Evolutionary conservation across 768 basidiomycete species (phyloP), one percentile per base, ranked within the genome.

Genomic region (Tubosaeta sp.): DNA sequence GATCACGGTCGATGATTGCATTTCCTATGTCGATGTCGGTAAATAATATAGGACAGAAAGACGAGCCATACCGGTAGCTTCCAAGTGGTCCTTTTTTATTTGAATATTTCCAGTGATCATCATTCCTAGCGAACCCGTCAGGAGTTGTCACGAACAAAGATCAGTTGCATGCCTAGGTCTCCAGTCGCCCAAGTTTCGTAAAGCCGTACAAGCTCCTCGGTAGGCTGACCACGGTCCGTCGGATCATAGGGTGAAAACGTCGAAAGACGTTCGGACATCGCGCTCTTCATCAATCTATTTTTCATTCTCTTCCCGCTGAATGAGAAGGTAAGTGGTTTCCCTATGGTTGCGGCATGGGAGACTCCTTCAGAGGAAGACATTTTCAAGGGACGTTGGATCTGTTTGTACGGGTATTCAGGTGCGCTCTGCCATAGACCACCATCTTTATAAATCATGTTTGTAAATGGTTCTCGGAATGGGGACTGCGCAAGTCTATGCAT

Each of bases 201-300:
- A 2, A 69, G 66, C 22, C 68, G 64, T 39, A 66, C 35, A 10
- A 69, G 66, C 48, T 69, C 69, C 25, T 71, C 70, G 1, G 70
- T 69, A 19, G 68, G 68, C 22, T 54, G 59, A 16, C 68, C 68
- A 7, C 68, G 68, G 1, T 66, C 58, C 45, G 29, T 51, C 4
- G 68, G 66, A 42, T 71, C 64, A 27, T 53, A 55, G 14, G 64
- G 39, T 1, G 69, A 71, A 43, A 71, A 69, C 1, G 70, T 70
- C 4, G 68, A 68, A 38, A 69, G 62, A 12, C 70, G 66, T 43
- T 69, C 68, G 6, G 68, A 71, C 68, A 69, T 71, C 1, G 68
- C 68, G 48, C 68, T 68, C 54, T 69, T 69, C 64, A 69, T 57
- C 46, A 69, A 27, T 47, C 52, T 70, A 50, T 71, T 71, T 56